A percentile compares a stretch with the other conserved stretches of the same genome.
These are phyloP conservation scores for Debaryomyces maramus DNA, from an alignment of 805 yeast species.

Conservation along the genomic window DNA sequence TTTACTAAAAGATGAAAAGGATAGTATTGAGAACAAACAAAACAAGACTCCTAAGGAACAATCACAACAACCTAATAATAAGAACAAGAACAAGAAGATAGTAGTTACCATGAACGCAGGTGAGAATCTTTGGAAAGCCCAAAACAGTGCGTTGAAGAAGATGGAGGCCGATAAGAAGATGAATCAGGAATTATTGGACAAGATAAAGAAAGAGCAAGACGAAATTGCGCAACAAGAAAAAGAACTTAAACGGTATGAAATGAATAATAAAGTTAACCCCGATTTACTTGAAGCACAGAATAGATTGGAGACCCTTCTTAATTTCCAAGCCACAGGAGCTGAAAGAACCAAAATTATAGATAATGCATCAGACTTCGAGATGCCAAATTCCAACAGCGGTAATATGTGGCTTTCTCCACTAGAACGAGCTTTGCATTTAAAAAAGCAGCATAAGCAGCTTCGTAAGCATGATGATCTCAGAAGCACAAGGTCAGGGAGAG, in stretches of 20 bases:
- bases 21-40: slow-evolving; percentile 31
- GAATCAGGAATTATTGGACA: slow-evolving; percentile 21
- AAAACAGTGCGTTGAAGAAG: slow-evolving; percentile 60
- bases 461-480: slow-evolving; percentile 63
- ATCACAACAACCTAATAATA: slow-evolving; percentile 4
- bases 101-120: slow-evolving; percentile 57
- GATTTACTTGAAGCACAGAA: slow-evolving; percentile 70
- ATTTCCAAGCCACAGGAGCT: slow-evolving; percentile 82
- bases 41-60: slow-evolving; percentile 17
- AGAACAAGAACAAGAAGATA: slow-evolving; percentile 48
- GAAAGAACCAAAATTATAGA: slow-evolving; percentile 92
- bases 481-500: slow-evolving; percentile 65
- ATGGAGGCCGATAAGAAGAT: slow-evolving; percentile 48
- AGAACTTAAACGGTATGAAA: slow-evolving; percentile 41
- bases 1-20: slow-evolving; percentile 55
- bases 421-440: slow-evolving; percentile 84
- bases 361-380: slow-evolving; percentile 84
- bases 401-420: slow-evolving; percentile 83
- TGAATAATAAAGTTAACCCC: slow-evolving; percentile 45
- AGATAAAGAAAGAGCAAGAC: slow-evolving; percentile 22
- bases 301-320: slow-evolving; percentile 67
- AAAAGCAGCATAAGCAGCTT: slow-evolving; percentile 76
- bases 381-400: slow-evolving; percentile 47
- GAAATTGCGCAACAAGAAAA: slow-evolving; percentile 42
- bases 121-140: slow-evolving; percentile 65